Conservation (phyloP, 2,329 filamentous ascomycete genomes). For the Cercospora sojina region DNA sequence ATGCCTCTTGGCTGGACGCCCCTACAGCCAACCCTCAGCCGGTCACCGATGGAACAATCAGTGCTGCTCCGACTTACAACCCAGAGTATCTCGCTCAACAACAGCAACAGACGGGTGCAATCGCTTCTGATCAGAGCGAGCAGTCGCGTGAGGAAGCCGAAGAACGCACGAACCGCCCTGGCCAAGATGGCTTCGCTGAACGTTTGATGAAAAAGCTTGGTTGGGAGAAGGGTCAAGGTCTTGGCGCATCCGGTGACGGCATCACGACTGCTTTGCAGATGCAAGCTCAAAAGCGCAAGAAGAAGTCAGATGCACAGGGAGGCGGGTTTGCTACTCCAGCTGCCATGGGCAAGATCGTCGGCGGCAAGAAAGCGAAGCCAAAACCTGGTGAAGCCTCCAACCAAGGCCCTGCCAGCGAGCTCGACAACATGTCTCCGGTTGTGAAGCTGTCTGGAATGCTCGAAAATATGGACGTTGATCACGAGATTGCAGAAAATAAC, state of each 20-base stretch:
- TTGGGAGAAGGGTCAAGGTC: conserved; percentile 82
- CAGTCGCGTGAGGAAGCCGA: conserved; percentile 38
- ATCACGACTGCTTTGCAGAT: conserved; percentile 82
- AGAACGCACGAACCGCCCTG: conserved; percentile 64
- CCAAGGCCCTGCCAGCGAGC: conserved; percentile 29
- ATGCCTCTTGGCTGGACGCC: conserved; percentile 4
- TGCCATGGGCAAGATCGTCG: conserved; percentile 75
- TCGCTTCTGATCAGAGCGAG: not conserved
- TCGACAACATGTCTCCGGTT: conserved; percentile 68
- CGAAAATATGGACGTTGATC: conserved; percentile 74
- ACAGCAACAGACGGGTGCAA: not conserved
- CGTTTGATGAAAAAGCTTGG: conserved; percentile 92
- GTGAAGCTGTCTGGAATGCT: conserved; percentile 83
- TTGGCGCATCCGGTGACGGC: conserved; percentile 78
- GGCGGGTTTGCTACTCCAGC: conserved; percentile 71
- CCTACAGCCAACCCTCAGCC: not conserved
- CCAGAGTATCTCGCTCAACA: conserved; percentile 20
- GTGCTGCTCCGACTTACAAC: conserved; percentile 24
- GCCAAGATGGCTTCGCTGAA: conserved; percentile 80
- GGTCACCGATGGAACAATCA: conserved; percentile 2
- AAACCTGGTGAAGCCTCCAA: conserved; percentile 18
- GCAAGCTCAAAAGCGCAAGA: conserved; percentile 82
- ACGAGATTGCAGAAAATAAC: conserved; percentile 68
- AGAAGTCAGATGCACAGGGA: conserved; percentile 73
- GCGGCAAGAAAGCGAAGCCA: conserved; percentile 60